Base-by-base conservation (phyloP, 2,329 filamentous ascomycete species). In the Xylaria polymorpha region DNA sequence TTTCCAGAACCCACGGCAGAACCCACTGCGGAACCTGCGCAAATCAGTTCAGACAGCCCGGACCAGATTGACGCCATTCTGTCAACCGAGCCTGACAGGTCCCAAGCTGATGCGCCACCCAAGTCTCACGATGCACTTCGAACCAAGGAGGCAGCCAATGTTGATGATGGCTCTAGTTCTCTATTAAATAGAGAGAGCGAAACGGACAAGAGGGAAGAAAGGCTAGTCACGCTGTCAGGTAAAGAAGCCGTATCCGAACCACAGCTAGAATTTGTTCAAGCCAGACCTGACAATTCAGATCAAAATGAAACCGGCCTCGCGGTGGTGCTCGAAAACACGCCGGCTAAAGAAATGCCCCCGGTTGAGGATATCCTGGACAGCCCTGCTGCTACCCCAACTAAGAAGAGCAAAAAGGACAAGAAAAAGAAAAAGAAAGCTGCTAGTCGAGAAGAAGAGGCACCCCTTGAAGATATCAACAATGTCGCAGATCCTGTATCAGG, bases 321-420 rank as follows among this genome's bases (percentile, higher is more conserved):
- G 20, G 37, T 8, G 25, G 32, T 59, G 18, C 4, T 41, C 4
- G 37, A 48, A 56, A 46, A 3, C 6, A 32, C 32, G 14, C 46
- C 59, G 3, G 22, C 8, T 14, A 56, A 65, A 5, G 69, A 58
- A 37, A 10, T n/a, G 18, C n/a, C 46, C 10, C 61, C 58, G 12
- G n/a, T 9, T 32, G 67, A 70, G 22, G 53, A 67, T 65, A 50
- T 43, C 5, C 9, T 61, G 29, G 39, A 41, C 22, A 41, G 43
- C 48, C 14, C 71, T 51, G 51, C 39, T 39, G 58, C 62, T 20
- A 50, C 61, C 39, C 66, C 72, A 35, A 37, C 68, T 62, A 74
- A 64, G 46, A 68, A 72, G 43, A 73, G 64, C 59, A 80, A 81
- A 69, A 80, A 80, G 63, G 76, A 77, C 14, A 82, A 82, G 74